Evolutionary conservation across 2,329 filamentous ascomycete species (phyloP).

Genomic region (Scorias spongiosa): DNA sequence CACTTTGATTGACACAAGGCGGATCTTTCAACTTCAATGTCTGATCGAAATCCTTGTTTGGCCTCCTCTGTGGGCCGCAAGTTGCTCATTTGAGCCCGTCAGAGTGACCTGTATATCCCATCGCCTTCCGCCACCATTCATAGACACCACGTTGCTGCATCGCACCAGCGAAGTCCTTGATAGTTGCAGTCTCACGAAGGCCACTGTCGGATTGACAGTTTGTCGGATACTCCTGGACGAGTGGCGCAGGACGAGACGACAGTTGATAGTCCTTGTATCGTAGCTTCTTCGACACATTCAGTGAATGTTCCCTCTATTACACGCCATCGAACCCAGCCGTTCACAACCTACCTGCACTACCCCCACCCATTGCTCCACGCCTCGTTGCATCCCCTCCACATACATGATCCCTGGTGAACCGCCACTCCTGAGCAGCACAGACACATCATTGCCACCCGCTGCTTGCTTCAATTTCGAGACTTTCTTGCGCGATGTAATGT

Average conservation of each 20-base stretch:
- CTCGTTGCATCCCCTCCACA: constrained; percentile 45
- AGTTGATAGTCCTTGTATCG: constrained; percentile 62
- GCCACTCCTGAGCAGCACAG: constrained; percentile 51
- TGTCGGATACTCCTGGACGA: not conserved
- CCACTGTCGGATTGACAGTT: constrained; percentile 12
- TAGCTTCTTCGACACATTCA: constrained; percentile 25
- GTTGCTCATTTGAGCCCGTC: not conserved
- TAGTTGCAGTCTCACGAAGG: constrained; percentile 43
- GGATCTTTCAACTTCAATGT: too few relatives aligned
- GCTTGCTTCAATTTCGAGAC: constrained; percentile 48
- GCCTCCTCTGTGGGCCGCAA: too few relatives aligned
- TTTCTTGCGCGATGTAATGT: constrained; percentile 70
- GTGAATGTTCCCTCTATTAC: not conserved
- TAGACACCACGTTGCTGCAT: constrained; percentile 47
- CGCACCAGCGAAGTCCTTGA: constrained; percentile 46
- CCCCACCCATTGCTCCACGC: constrained; percentile 48
- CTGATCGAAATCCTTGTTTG: too few relatives aligned
- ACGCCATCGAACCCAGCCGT: not conserved
- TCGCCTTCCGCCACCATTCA: constrained; percentile 52
- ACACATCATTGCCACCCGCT: constrained; percentile 44
- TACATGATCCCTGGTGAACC: constrained; percentile 66
- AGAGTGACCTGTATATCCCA: constrained; percentile 35
- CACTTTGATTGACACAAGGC: too few relatives aligned
- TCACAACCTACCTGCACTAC: constrained; percentile 36
- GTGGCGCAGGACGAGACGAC: constrained; percentile 34